Evolutionary conservation across 768 basidiomycete genomes (phyloP), one percentile per base, ranked within the genome.

Genomic region (Panellus pusillus): DNA sequence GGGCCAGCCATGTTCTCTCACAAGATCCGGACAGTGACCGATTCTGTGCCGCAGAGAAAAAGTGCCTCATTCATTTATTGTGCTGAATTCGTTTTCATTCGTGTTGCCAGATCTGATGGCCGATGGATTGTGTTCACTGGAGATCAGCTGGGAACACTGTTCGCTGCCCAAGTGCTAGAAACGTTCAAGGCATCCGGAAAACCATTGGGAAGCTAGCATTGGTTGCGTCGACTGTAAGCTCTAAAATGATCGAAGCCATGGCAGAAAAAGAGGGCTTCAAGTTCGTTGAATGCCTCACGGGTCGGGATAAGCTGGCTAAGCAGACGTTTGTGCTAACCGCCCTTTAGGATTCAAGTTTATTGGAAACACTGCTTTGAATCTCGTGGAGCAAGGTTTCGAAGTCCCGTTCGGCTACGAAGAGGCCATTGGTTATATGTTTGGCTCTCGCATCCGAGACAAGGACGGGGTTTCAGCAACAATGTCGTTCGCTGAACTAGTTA

Each of bases 351-450:
- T 95, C 71, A 95, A 95, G 70, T 93, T 81, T 65, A 92, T 95
- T 45, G 93, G 93, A 8, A 95, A 94, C 64, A 86, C 84, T 9
- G 89, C 87, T 3, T 70, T 91, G 32, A 71, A 75, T 45, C 78
- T 93, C 14, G 84, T 79, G 13, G 65, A 71, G 39, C 70, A 83
- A 36, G 92, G 91, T 2, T 90, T 80, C 62, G 79, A 86, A 38
- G 85, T 87, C 9, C 82, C 80, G 0, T 93, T 94, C 63, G 91
- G 86, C 9, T 95, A 95, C 63, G 93, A 95, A 65, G 93, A 95
- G 70, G 93, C 93, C 1, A 93, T 95, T 50, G 93, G 93, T 3
- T 95, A 82, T 65, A 93, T 93, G 91, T 84, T 92, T 67, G 89
- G 90, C 24, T 73, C 80, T 13, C 74, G 83, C 24, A 81, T 94